Evolutionary conservation across 805 yeast genomes (phyloP).

Genomic region (Lipomyces kockii): DNA sequence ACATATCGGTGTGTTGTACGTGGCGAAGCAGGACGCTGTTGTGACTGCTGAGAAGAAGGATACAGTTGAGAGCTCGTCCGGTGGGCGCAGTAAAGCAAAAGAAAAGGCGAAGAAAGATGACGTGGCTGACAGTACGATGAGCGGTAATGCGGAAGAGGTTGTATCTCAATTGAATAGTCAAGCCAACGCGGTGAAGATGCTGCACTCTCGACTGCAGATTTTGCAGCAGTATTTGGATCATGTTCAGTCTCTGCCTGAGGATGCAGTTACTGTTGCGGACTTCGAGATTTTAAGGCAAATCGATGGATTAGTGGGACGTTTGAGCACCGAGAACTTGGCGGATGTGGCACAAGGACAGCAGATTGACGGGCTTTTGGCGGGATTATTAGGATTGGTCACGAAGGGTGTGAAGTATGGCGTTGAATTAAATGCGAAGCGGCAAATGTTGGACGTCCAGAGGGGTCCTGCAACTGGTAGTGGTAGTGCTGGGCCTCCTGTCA

Average conservation of each 20-base stretch:
- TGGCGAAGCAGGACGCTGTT: constrained; percentile 29
- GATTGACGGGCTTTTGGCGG: constrained; percentile 39
- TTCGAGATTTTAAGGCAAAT: constrained; percentile 37
- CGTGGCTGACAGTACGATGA: not conserved
- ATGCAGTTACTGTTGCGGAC: constrained; percentile 29
- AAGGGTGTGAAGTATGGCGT: constrained; percentile 36
- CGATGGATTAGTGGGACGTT: constrained; percentile 31
- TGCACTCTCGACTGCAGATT: constrained; percentile 34
- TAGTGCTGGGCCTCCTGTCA: not conserved
- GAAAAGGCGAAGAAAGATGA: constrained; percentile 4
- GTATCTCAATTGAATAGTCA: constrained; percentile 36
- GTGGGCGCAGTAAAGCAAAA: not conserved
- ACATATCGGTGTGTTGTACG: constrained; percentile 35
- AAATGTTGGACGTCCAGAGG: constrained; percentile 12
- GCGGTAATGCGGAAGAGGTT: constrained; percentile 25
- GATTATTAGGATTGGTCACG: constrained; percentile 39
- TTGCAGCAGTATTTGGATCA: constrained; percentile 36
- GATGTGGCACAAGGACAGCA: constrained; percentile 35
- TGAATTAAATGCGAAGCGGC: constrained; percentile 35
- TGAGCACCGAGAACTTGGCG: constrained; percentile 25
- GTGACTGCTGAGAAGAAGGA: constrained; percentile 10
- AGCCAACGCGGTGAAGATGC: constrained; percentile 40
- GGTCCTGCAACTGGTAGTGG: not conserved
- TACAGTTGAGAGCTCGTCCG: not conserved
- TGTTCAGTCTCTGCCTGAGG: constrained; percentile 28